Percentiles rank a stretch among this genome's conserved stretches.
These are phyloP conservation scores for Sisymbrium irio DNA, from an alignment of 345 rosid species.

Conservation along the genomic window DNA sequence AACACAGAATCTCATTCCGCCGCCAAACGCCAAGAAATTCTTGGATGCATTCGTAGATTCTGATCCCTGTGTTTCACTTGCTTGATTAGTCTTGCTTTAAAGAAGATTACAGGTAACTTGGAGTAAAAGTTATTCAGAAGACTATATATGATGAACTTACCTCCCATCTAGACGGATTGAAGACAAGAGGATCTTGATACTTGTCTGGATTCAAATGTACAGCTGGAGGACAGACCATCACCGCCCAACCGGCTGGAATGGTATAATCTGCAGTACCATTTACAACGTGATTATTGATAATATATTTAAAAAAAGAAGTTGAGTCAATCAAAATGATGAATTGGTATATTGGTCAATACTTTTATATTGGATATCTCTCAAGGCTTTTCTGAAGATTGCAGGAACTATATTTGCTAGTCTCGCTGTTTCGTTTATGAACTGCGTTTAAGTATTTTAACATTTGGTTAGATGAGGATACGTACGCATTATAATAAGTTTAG, in stretches of 20 bases:
- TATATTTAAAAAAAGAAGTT: neutral
- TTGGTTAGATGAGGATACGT: neutral
- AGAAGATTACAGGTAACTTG: neutral
- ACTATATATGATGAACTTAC: conserved; percentile 34
- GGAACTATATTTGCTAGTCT: conserved; percentile 32
- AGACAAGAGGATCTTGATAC: conserved; percentile 71
- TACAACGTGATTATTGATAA: conserved; percentile 6
- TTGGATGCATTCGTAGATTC: conserved; percentile 58
- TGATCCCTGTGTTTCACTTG: conserved; percentile 46
- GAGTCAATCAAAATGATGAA: neutral
- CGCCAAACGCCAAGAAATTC: conserved; percentile 92
- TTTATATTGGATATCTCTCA: conserved; percentile 20
- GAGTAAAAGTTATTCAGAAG: neutral
- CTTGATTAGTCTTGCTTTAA: neutral
- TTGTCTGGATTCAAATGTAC: conserved; percentile 72
- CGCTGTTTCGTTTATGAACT: conserved; percentile 33
- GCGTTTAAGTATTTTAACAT: neutral
- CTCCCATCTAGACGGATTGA: conserved; percentile 92
- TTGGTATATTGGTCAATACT: conserved; percentile 4
- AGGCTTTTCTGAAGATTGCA: conserved; percentile 30
- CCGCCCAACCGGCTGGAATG: conserved; percentile 90
- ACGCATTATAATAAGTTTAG: neutral
- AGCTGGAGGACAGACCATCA: conserved; percentile 95
- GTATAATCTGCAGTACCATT: conserved; percentile 55
- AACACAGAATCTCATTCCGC: conserved; percentile 89